Evolutionary conservation across 2,329 filamentous ascomycete species (phyloP), one percentile per base, ranked within the genome.

Genomic region (Colletotrichum filicis): DNA sequence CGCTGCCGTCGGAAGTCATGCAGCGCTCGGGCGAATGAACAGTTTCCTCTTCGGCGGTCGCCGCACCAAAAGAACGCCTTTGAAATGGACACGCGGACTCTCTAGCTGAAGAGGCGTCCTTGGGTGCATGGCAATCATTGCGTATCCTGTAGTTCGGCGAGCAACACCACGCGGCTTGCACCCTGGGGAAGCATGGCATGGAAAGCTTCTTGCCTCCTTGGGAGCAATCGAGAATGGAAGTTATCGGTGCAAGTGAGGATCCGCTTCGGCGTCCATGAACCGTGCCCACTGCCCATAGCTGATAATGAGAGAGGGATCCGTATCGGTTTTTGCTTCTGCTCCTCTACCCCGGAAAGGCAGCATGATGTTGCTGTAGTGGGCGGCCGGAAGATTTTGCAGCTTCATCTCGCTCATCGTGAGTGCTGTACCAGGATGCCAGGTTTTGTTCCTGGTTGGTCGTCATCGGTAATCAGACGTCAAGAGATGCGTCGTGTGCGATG

Each of bases 341-440:
- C 37, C 5, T 68, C 28, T 73, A 73, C 70, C 70, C 70, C 70
- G 55, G 55, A 56, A 57, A 65, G 42, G 42, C 70, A 37, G 56
- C 56, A 65, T 52, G 42, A 59, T 64, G 55, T 37, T 70, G 55
- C 16, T 19, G 37, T 19, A 42, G 37, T 42, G 37, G 70, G n/a
- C 69, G 26, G 28, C 55, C 60, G 70, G 70, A 57, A 37, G 35
- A 52, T 60, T 61, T 64, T 60, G 55, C 60, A 61, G 46, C 55
- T 61, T 73, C 56, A 65, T 65, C 49, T 70, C 66, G 56, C 59
- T 52, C 66, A 22, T 61, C 66, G 22, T 35, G 46, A 26, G 24
- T 37, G 26, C 35, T 22, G 52, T 55, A 42, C 66, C 26, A 7
- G 56, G 61, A 52, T 42, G 24, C 28, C 66, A 66, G 49, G 66